Conservation (phyloP, 2,329 filamentous ascomycete genomes). For the Aspergillus ochraceus region DNA sequence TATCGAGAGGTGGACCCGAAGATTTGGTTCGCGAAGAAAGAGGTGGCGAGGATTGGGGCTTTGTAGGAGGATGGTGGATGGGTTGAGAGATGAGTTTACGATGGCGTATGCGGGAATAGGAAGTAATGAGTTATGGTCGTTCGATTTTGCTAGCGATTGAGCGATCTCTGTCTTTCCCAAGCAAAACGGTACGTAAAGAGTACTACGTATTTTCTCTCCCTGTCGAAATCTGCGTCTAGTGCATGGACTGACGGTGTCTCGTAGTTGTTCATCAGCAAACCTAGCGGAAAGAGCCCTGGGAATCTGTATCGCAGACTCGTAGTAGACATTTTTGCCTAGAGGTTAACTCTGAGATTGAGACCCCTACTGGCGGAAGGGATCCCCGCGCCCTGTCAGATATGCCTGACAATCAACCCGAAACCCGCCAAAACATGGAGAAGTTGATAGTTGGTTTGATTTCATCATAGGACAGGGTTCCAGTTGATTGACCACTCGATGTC, state of each 20-base stretch:
- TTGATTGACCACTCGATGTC: neutral
- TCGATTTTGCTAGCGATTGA: neutral
- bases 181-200: too few species aligned
- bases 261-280: too few species aligned
- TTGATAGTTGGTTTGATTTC: neutral
- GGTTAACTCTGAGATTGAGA: neutral
- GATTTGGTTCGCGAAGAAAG: too few species aligned
- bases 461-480: neutral
- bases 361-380: too few species aligned
- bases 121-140: neutral
- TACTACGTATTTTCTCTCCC: too few species aligned
- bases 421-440: neutral
- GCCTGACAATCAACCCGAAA: neutral
- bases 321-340: neutral
- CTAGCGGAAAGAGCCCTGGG: neutral
- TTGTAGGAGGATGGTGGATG: too few species aligned
- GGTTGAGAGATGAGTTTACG: too few species aligned
- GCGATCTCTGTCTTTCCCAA: neutral
- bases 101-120: neutral
- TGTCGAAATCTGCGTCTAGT: neutral
- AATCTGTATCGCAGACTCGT: neutral
- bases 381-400: neutral
- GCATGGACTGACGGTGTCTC: neutral
- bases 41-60: too few species aligned
- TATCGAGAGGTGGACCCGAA: too few species aligned